These are phyloP conservation scores for Penicillium verhagenii DNA, from an alignment of 495 filamentous ascomycete genomes.

Conservation along the genomic window DNA sequence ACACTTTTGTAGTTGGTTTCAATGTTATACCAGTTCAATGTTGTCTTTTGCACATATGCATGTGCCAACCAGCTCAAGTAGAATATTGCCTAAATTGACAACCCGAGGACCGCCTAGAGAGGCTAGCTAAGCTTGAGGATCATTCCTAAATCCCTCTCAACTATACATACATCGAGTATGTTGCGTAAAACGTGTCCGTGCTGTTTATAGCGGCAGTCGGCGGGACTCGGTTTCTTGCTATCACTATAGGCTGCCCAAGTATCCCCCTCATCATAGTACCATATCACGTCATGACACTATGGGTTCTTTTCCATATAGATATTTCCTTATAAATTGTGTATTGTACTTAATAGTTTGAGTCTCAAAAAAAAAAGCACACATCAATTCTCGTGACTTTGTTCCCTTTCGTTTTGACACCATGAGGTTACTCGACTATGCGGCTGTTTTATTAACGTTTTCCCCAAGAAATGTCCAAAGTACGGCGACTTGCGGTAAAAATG, in stretches of 20 bases:
- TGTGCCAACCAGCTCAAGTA: no score
- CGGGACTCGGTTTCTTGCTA: background rate
- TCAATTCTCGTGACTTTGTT: background rate
- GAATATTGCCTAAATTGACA: no score
- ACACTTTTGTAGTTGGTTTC: no score
- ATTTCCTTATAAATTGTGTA: background rate
- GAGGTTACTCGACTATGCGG: background rate
- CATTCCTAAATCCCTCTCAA: no score
- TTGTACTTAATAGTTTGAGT: background rate
- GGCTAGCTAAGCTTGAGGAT: no score
- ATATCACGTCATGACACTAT: background rate
- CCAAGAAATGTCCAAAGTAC: background rate
- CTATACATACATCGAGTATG: no score
- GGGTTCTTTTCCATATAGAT: background rate
- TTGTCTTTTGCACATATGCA: no score
- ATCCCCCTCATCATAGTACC: constrained; percentile 2
- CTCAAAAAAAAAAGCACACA: no score
- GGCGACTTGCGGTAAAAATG: background rate
- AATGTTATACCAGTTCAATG: no score
- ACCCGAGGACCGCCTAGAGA: no score
- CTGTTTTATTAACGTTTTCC: background rate
- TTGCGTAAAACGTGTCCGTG: no score
- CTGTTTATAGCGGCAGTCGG: background rate
- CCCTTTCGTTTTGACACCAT: background rate
- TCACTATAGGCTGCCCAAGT: background rate